Percentiles rank a stretch among this genome's conserved stretches.
Conservation (phyloP, 352 stramenopile genomes). For the Elongisporangium anandrum region DNA sequence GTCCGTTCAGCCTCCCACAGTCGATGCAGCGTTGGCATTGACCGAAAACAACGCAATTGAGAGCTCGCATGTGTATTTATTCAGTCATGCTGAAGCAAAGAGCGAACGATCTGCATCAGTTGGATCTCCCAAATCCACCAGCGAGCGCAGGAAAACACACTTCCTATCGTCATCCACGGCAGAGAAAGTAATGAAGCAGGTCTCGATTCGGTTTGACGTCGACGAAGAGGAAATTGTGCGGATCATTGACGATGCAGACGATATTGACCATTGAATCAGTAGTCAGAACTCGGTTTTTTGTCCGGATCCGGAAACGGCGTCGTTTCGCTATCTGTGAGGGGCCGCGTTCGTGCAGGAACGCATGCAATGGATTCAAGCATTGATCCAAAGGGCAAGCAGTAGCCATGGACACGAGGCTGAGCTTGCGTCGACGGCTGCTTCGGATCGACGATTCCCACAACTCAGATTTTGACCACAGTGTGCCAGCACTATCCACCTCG, state of each 20-base stretch:
- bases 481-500: neutral
- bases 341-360: neutral
- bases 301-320: neutral
- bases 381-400: neutral
- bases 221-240: neutral
- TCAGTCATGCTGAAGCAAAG: neutral
- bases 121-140: neutral
- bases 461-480: neutral
- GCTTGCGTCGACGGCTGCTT: conserved; percentile 23
- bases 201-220: neutral
- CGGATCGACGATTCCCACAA: conserved; percentile 23
- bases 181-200: neutral
- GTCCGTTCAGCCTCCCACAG: conserved; percentile 40
- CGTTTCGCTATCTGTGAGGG: neutral
- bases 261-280: neutral
- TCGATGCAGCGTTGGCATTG: conserved; percentile 38
- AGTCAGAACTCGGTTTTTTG: neutral
- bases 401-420: conserved; percentile 20
- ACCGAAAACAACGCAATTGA: conserved; percentile 24
- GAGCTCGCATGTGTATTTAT: neutral
- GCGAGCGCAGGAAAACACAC: neutral
- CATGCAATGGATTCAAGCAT: neutral
- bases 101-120: neutral
- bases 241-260: neutral
- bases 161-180: neutral